Conservation (phyloP, 108 stramenopile genomes). For the Thalassiosira profunda region DNA sequence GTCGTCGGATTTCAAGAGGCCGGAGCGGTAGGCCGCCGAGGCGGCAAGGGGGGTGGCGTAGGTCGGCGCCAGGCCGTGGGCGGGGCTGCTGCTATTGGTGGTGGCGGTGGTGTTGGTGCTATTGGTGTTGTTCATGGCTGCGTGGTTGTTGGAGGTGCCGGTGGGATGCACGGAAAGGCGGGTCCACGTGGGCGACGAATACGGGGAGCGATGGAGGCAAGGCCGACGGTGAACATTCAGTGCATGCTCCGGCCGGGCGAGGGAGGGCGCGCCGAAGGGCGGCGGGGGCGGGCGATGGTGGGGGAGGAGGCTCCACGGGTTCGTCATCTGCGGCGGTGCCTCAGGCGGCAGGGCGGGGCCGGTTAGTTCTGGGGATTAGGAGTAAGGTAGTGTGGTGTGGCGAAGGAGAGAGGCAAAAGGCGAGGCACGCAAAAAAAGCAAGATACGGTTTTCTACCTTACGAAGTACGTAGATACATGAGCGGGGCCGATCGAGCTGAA, state of each 20-base stretch:
- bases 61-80: not conserved
- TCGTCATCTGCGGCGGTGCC: no score
- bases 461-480: no score
- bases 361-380: no score
- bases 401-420: no score
- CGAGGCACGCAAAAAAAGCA: no score
- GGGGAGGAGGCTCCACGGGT: no score
- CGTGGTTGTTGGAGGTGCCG: not conserved
- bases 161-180: not conserved
- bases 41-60: conserved; percentile 9
- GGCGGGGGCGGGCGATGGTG: not conserved
- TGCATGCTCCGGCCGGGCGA: not conserved
- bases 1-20: not conserved
- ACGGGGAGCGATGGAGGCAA: not conserved
- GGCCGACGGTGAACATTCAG: not conserved
- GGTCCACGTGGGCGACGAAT: not conserved
- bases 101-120: no score
- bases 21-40: not conserved
- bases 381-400: no score
- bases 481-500: no score
- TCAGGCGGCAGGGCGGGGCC: no score
- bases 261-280: not conserved
- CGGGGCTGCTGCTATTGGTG: not conserved
- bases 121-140: not conserved
- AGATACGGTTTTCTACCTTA: no score